Evolutionary conservation across 1,139 yeast genomes (phyloP).

Genomic region (Lodderomyces theae): DNA sequence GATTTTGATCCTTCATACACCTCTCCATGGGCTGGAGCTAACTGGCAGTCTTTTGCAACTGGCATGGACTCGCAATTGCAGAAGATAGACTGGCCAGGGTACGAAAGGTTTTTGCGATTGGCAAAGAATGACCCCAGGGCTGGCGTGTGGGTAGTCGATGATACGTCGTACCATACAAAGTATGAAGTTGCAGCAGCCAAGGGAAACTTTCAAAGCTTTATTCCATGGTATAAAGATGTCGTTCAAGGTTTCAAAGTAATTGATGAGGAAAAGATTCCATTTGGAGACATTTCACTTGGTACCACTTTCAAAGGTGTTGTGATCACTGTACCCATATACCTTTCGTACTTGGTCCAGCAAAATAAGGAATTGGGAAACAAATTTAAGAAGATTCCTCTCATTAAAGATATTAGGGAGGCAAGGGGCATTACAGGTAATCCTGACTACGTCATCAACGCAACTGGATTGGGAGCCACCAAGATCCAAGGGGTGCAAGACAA

Average conservation of each 20-base stretch:
- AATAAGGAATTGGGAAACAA: conserved; percentile 37
- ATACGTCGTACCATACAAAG: conserved; percentile 29
- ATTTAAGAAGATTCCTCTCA: conserved; percentile 27
- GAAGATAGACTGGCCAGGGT: conserved; percentile 39
- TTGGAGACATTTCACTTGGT: conserved; percentile 34
- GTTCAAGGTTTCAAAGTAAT: conserved; percentile 35
- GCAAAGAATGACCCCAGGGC: conserved; percentile 41
- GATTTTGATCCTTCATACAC: conserved; percentile 36
- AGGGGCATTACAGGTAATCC: conserved; percentile 25
- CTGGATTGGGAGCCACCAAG: conserved; percentile 38
- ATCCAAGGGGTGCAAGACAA: conserved; percentile 34
- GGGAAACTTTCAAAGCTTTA: conserved; percentile 17
- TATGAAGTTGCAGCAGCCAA: conserved; percentile 10
- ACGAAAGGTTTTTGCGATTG: conserved; percentile 36
- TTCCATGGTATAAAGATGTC: conserved; percentile 47
- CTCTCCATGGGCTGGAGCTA: conserved; percentile 46
- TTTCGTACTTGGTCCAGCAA: conserved; percentile 42
- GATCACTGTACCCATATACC: conserved; percentile 48
- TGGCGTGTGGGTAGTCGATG: conserved; percentile 41
- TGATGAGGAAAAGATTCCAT: conserved; percentile 29
- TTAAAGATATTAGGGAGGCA: conserved; percentile 29
- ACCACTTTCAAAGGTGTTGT: conserved; percentile 46
- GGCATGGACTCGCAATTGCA: conserved; percentile 31
- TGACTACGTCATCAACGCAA: conserved; percentile 43
- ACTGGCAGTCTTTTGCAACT: conserved; percentile 46